Evolutionary conservation across 176 grass and related monocot species (phyloP), one percentile per base, ranked within the genome.

Genomic region (Eragrostis curvula): DNA sequence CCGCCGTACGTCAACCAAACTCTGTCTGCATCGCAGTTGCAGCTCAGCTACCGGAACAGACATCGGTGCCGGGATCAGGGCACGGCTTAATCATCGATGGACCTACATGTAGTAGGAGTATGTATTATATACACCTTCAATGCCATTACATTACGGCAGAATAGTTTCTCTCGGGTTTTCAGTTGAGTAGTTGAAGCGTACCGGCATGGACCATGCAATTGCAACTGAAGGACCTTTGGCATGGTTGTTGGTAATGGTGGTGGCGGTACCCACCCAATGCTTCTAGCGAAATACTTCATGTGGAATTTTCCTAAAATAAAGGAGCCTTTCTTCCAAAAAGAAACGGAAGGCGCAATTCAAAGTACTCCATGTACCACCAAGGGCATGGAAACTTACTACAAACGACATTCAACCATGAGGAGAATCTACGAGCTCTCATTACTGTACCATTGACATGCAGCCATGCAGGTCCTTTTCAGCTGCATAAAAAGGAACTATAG

Each of bases 31-130:
- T 9, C 41, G 51, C 72, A 29, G 59, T 36, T 40, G 84, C 75
- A 55, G 75, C 82, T 77, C 82, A 77, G 74, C 82, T 45, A 85
- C 87, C 77, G 24, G 11, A 75, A 70, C 53, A 70, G 63, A 70
- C 81, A 62, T 12, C 63, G n/a, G 15, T 52, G 79, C 45, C 55
- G 46, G 85, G 53, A 82, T 88, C 39, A 67, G 68, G 49, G 49
- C 50, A 29, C 40, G 66, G 60, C 69, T 32, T 42, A 79, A 80
- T 88, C 68, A 88, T 84, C 73, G 55, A 21, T 74, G 50, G 68
- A 42, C 48, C 80, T 84, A 64, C 78, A 46, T 48, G 53, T 36
- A 36, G 3, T 36, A 36, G n/a, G n/a, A n/a, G n/a, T 29, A 63
- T 9, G 14, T 2, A 3, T 46, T 18, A 47, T 23, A 41, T 11